Evolutionary conservation across 495 filamentous ascomycete genomes (phyloP).

Genomic region (Aspergillus nidulans): DNA sequence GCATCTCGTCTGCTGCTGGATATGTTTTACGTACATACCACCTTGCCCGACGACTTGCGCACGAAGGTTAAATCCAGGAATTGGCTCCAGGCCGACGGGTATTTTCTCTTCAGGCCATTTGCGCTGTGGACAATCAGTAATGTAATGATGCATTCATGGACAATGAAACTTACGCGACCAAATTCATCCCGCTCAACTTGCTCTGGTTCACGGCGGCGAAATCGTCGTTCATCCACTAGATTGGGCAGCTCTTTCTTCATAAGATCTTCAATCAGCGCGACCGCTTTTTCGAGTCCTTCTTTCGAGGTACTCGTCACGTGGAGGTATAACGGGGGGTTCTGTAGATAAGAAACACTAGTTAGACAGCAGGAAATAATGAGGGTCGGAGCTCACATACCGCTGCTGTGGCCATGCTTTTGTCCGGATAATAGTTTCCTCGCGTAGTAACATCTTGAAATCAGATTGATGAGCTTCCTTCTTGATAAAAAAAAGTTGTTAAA

Average conservation of each 20-base stretch:
- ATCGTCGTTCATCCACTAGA: slow-evolving; percentile 90
- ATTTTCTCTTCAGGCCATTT: slow-evolving; percentile 99
- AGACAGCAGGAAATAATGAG: neutral
- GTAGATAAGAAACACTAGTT: slow-evolving; percentile 6
- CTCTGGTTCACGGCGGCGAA: slow-evolving; percentile 83
- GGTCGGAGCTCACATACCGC: slow-evolving; percentile 55
- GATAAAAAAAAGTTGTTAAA: slow-evolving; percentile 44
- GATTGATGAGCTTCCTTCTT: slow-evolving; percentile 57
- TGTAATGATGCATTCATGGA: neutral
- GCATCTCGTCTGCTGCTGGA: slow-evolving; percentile 89
- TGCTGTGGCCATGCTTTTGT: slow-evolving; percentile 94
- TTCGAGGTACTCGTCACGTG: slow-evolving; percentile 93
- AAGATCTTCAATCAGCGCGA: slow-evolving; percentile 80
- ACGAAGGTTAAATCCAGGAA: slow-evolving; percentile 93
- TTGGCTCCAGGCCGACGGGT: slow-evolving; percentile 80
- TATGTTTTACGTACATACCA: slow-evolving; percentile 93
- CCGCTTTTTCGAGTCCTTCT: slow-evolving; percentile 82
- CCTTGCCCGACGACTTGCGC: slow-evolving; percentile 93
- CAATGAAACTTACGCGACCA: slow-evolving; percentile 64
- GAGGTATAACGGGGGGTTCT: slow-evolving; percentile 93
- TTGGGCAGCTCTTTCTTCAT: slow-evolving; percentile 97
- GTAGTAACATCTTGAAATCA: slow-evolving; percentile 93
- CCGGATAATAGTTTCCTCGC: slow-evolving; percentile 90
- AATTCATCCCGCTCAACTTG: slow-evolving; percentile 92
- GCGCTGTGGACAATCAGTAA: slow-evolving; percentile 54